Evolutionary conservation across 805 yeast genomes (phyloP).

Genomic region (Metschnikowia peoriensis): DNA sequence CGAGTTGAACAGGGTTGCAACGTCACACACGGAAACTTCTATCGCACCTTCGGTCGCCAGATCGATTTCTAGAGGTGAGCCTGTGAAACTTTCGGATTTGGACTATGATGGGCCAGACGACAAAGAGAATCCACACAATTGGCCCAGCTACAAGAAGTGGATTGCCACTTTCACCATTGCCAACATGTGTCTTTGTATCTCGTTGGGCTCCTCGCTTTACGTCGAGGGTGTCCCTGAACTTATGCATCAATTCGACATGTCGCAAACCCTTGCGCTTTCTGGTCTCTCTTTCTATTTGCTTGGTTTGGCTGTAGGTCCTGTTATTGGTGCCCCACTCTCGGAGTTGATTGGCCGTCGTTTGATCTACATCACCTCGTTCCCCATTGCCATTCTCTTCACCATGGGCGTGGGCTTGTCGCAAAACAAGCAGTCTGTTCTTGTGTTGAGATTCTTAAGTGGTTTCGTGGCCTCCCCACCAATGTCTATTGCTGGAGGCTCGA

Average conservation of each 20-base stretch:
- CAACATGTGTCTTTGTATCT: slow-evolving; percentile 64
- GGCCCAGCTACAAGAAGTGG: slow-evolving; percentile 68
- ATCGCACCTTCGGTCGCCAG: slow-evolving; percentile 4
- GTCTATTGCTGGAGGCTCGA: slow-evolving; percentile 83
- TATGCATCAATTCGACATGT: slow-evolving; percentile 45
- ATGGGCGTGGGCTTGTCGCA: slow-evolving; percentile 21
- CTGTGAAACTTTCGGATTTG: slow-evolving; percentile 21
- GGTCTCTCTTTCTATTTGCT: slow-evolving; percentile 69
- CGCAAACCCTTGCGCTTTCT: slow-evolving; percentile 59
- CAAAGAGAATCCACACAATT: slow-evolving; percentile 63
- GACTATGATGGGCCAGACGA: slow-evolving; percentile 65
- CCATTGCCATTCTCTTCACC: slow-evolving; percentile 19
- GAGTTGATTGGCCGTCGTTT: slow-evolving; percentile 20
- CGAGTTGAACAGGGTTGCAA: slow-evolving; percentile 12
- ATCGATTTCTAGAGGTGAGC: slow-evolving; percentile 11
- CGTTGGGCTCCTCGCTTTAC: slow-evolving; percentile 73
- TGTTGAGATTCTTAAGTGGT: slow-evolving; percentile 73
- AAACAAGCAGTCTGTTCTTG: slow-evolving; percentile 43
- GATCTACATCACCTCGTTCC: slow-evolving; percentile 17
- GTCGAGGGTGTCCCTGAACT: slow-evolving; percentile 64
- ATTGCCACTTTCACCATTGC: slow-evolving; percentile 55
- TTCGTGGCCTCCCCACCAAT: slow-evolving; percentile 77
- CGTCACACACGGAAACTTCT: slow-evolving; percentile 10
- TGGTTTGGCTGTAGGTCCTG: slow-evolving; percentile 73
- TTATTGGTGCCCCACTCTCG: slow-evolving; percentile 60